Evolutionary conservation across 2,329 filamentous ascomycete species (phyloP).

Genomic region (Lasiodiplodia citricola): DNA sequence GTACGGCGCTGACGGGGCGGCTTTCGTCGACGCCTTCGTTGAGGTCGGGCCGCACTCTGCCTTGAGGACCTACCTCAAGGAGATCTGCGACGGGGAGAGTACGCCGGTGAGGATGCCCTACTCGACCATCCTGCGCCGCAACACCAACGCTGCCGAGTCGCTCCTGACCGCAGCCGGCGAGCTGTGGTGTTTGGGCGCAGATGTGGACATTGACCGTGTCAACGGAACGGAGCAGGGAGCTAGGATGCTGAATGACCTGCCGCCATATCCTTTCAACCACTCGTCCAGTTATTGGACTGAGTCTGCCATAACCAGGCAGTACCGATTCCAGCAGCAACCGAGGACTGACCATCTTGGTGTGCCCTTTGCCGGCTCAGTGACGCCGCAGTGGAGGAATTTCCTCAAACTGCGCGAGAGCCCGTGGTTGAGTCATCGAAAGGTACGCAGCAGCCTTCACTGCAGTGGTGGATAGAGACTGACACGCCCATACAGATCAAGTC

Average conservation of each 20-base stretch:
- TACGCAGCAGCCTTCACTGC: not conserved
- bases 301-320: conserved; percentile 25
- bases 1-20: conserved; percentile 29
- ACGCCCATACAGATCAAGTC: not conserved
- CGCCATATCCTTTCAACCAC: conserved; percentile 44
- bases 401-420: conserved; percentile 31
- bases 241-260: conserved; percentile 33
- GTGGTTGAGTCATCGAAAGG: conserved; percentile 31
- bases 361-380: not conserved
- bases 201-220: conserved; percentile 29
- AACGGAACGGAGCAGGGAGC: conserved; percentile 29
- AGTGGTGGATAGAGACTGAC: not conserved
- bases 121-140: not conserved
- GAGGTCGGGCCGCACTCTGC: conserved; percentile 41
- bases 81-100: conserved; percentile 1
- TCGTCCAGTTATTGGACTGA: conserved; percentile 34
- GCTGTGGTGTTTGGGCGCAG: conserved; percentile 28
- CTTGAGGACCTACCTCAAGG: conserved; percentile 30
- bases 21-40: conserved; percentile 16
- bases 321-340: conserved; percentile 25
- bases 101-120: conserved; percentile 31
- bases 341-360: not conserved
- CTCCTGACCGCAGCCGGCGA: conserved; percentile 30
- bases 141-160: not conserved
- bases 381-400: conserved; percentile 31